These are phyloP conservation scores for Geosmithia morbida DNA, from an alignment of 2,329 filamentous ascomycete genomes.

Conservation along the genomic window DNA sequence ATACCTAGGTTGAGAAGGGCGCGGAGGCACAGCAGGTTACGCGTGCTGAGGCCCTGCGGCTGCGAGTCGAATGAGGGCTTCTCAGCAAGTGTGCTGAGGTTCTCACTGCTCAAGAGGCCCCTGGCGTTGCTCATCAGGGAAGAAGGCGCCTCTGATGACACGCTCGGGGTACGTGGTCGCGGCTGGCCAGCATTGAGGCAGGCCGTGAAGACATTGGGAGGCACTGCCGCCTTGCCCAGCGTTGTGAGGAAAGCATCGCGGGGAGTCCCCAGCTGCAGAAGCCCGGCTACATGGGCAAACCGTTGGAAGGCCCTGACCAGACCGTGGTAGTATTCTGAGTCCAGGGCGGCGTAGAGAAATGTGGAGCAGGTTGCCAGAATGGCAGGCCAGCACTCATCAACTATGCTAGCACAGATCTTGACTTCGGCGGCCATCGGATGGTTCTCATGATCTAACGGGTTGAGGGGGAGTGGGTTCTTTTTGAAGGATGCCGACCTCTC, in stretches of 20 bases:
- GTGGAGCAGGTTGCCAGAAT: conserved; percentile 90
- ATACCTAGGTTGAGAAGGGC: conserved; percentile 93
- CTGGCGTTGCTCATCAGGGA: conserved; percentile 58
- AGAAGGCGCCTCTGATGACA: conserved; percentile 30
- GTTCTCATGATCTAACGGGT: conserved; percentile 63
- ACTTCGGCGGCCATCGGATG: conserved; percentile 61
- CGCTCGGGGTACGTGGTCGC: conserved; percentile 26
- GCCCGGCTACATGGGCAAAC: conserved; percentile 84
- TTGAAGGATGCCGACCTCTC: conserved; percentile 55
- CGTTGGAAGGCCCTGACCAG: conserved; percentile 89
- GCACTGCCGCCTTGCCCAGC: conserved; percentile 82
- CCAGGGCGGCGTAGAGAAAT: conserved; percentile 81
- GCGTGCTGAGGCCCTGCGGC: conserved; percentile 54
- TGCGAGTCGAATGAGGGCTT: conserved; percentile 39
- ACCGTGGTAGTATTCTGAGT: conserved; percentile 86
- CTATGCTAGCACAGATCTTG: conserved; percentile 63
- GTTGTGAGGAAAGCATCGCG: conserved; percentile 92
- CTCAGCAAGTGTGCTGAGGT: conserved; percentile 17
- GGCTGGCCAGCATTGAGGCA: conserved; percentile 35
- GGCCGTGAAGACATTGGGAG: conserved; percentile 57
- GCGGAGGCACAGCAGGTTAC: conserved; percentile 80
- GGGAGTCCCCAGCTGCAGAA: conserved; percentile 71
- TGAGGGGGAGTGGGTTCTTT: conserved; percentile 65
- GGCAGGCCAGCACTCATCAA: conserved; percentile 91
- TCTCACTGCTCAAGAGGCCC: conserved; percentile 61